Conservation (phyloP, 805 yeast species). For the Deakozyma indianensis region DNA sequence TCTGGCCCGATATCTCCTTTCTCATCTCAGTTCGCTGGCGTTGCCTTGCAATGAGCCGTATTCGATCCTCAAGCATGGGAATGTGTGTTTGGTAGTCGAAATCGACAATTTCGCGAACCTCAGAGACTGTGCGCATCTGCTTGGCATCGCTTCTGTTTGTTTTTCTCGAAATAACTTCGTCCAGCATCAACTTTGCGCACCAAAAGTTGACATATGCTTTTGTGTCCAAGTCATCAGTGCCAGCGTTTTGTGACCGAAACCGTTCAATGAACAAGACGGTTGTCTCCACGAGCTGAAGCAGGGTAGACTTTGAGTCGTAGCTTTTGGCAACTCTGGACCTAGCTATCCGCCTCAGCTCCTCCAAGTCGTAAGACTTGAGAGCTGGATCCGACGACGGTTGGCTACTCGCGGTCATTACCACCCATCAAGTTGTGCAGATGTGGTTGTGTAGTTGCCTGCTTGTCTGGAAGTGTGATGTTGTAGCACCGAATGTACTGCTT, state of each 20-base stretch:
- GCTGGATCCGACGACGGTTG: neutral
- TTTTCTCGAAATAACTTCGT: neutral
- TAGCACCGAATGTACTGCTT: too few relatives aligned
- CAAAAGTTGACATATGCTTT: neutral
- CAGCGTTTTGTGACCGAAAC: neutral
- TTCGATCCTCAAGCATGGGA: neutral
- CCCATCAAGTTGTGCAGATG: neutral
- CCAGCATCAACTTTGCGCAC: neutral
- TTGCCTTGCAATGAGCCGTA: neutral
- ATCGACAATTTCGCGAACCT: neutral
- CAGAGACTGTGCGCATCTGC: slow-evolving; percentile 1
- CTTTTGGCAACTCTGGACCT: neutral
- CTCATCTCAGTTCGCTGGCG: too few relatives aligned
- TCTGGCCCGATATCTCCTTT: neutral
- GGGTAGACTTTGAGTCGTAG: neutral
- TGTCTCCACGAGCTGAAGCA: neutral
- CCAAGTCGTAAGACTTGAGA: neutral
- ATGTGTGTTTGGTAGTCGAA: neutral
- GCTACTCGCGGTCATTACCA: neutral
- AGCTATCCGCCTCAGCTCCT: neutral
- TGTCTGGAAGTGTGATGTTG: too few relatives aligned
- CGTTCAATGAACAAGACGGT: neutral
- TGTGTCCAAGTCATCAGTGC: neutral
- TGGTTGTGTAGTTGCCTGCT: too few relatives aligned
- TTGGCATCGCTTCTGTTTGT: neutral